Conservation (phyloP, 169 alveolate genomes). For the Cryptosporidium canis region DNA sequence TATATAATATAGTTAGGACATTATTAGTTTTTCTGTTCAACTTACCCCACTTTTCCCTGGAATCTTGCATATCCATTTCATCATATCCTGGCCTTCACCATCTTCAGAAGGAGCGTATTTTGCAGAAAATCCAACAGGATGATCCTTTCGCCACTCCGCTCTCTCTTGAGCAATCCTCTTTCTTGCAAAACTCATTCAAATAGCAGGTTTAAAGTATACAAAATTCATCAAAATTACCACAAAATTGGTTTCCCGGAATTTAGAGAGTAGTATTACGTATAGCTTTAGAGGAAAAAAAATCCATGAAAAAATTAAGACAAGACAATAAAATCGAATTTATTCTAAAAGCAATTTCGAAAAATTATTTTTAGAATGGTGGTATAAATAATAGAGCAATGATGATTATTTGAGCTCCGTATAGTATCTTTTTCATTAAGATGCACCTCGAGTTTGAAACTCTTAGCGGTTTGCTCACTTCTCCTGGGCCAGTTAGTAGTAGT, state of each 20-base stretch:
- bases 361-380: neutral
- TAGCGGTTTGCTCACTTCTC: conserved; percentile 1
- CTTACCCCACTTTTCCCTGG: conserved; percentile 94
- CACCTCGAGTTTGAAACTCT: neutral
- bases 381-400: neutral
- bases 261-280: neutral
- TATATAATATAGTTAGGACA: neutral
- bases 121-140: conserved; percentile 97
- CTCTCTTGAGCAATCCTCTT: conserved; percentile 92
- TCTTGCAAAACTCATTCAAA: conserved; percentile 85
- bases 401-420: neutral
- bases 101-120: conserved; percentile 92
- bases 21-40: neutral
- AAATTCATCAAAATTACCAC: neutral
- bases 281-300: neutral
- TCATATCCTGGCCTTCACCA: conserved; percentile 90
- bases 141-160: conserved; percentile 97
- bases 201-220: neutral
- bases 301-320: neutral
- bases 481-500: conserved; percentile 29
- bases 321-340: neutral
- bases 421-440: neutral
- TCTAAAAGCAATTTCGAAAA: neutral
- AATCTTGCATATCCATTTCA: conserved; percentile 96
- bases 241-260: neutral